A percentile compares a stretch with the other conserved stretches of the same genome.
Conservation (phyloP, 805 yeast genomes). For the Wickerhamiella allomyrinae region DNA sequence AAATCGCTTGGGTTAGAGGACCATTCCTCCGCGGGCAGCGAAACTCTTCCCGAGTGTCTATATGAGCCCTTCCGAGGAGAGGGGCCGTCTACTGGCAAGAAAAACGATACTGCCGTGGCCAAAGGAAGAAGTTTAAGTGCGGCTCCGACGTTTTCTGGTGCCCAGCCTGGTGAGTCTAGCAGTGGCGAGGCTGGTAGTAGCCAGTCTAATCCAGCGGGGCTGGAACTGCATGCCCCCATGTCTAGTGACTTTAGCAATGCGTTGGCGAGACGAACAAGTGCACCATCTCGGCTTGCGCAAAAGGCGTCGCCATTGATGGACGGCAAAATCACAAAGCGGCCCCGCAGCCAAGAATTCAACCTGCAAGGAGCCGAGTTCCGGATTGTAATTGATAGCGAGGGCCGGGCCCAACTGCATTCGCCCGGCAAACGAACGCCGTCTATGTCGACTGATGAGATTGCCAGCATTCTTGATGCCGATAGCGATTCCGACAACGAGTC, state of each 20-base stretch:
- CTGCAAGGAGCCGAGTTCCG: neutral
- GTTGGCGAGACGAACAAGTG: neutral
- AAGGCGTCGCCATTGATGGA: neutral
- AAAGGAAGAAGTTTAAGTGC: neutral
- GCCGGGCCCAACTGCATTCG: neutral
- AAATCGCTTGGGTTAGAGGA: too few species aligned
- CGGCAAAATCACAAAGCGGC: neutral
- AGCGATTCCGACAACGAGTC: slow-evolving; percentile 7
- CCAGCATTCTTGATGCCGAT: neutral
- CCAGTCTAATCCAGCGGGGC: too few species aligned
- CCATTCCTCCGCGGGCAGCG: neutral
- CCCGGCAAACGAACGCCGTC: neutral
- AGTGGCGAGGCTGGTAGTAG: too few species aligned
- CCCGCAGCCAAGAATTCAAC: neutral
- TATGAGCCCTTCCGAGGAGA: neutral
- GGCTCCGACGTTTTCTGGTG: neutral
- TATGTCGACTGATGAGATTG: neutral
- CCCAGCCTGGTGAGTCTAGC: too few species aligned
- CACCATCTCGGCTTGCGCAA: neutral
- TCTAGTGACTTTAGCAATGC: neutral
- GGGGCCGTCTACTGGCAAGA: too few species aligned
- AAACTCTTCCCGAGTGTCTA: neutral
- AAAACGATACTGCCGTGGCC: too few species aligned
- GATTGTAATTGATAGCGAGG: neutral
- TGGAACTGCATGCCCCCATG: neutral